Conservation (phyloP, 257 asterid genomes). For the Lavandula angustifolia region DNA sequence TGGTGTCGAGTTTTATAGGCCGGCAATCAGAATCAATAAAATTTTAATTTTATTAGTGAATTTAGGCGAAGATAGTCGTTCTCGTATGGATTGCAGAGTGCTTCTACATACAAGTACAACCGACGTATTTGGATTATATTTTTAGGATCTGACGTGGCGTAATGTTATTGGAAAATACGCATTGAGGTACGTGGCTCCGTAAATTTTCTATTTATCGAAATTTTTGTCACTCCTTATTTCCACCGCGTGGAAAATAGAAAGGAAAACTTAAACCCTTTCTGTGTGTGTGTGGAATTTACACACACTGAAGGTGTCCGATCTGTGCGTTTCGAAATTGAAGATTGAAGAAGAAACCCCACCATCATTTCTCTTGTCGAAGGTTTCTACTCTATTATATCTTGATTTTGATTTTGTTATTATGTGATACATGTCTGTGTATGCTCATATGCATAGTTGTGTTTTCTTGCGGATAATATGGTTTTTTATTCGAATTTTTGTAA, state of each 20-base stretch:
- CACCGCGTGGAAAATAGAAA: background rate
- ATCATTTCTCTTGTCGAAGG: slow-evolving; percentile 32
- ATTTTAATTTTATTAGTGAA: no score
- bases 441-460: background rate
- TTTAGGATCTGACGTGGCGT: slow-evolving; percentile 31
- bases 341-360: slow-evolving; percentile 25
- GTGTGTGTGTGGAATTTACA: slow-evolving; percentile 28
- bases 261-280: slow-evolving; percentile 35
- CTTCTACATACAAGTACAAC: no score
- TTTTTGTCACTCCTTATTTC: background rate
- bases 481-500: slow-evolving; percentile 16
- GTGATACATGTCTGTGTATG: background rate
- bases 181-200: slow-evolving; percentile 36
- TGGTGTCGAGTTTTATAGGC: no score
- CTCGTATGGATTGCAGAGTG: no score
- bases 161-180: slow-evolving; percentile 25
- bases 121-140: background rate
- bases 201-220: slow-evolving; percentile 17
- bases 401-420: background rate
- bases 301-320: slow-evolving; percentile 40
- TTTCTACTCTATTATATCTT: slow-evolving; percentile 10
- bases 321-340: slow-evolving; percentile 35
- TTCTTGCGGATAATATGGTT: slow-evolving; percentile 4
- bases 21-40: no score
- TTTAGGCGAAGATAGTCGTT: no score